Percentiles rank a stretch among this genome's conserved stretches.
phyloP scores from a whole-genome alignment of 2,329 filamentous ascomycete species.

The Pseudogymnoascus sp. region DNA sequence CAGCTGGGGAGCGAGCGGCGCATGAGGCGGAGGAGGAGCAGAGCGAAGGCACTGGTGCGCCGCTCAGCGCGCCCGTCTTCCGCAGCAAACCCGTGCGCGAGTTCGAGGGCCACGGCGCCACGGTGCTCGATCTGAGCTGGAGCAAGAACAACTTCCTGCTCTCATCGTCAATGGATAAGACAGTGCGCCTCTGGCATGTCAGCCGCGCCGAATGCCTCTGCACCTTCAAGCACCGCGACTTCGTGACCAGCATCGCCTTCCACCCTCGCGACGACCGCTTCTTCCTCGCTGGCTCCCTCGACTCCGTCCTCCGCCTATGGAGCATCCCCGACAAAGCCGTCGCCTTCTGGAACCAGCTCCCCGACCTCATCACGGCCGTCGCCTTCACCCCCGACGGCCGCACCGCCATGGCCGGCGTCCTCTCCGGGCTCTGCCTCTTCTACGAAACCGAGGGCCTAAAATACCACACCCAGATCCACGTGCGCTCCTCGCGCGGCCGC shows the following conservation, averaged over 20 bases:
- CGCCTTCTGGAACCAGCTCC: slow-evolving; percentile 66
- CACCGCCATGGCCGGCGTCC: slow-evolving; percentile 76
- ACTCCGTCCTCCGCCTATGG: slow-evolving; percentile 83
- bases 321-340: slow-evolving; percentile 96
- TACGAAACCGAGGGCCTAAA: slow-evolving; percentile 90
- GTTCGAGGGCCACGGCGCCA: slow-evolving; percentile 74
- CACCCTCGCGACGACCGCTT: slow-evolving; percentile 94
- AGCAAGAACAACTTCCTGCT: slow-evolving; percentile 98
- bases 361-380: slow-evolving; percentile 89
- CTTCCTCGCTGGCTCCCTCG: slow-evolving; percentile 87
- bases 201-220: slow-evolving; percentile 79
- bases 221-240: slow-evolving; percentile 89
- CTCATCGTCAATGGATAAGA: slow-evolving; percentile 97
- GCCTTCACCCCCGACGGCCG: slow-evolving; percentile 89
- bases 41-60: slow-evolving; percentile 44
- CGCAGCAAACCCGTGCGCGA: slow-evolving; percentile 67
- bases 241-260: slow-evolving; percentile 90
- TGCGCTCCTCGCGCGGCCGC: slow-evolving; percentile 84
- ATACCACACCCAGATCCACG: slow-evolving; percentile 76
- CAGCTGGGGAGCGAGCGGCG: slow-evolving; percentile 64
- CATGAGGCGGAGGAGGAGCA: slow-evolving; percentile 64
- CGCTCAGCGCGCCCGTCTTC: slow-evolving; percentile 85
- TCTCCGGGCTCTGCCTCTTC: slow-evolving; percentile 79
- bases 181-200: slow-evolving; percentile 87
- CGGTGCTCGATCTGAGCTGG: slow-evolving; percentile 89